Base-by-base conservation (phyloP, 2,329 filamentous ascomycete species). In the Pseudogymnoascus verrucosus region DNA sequence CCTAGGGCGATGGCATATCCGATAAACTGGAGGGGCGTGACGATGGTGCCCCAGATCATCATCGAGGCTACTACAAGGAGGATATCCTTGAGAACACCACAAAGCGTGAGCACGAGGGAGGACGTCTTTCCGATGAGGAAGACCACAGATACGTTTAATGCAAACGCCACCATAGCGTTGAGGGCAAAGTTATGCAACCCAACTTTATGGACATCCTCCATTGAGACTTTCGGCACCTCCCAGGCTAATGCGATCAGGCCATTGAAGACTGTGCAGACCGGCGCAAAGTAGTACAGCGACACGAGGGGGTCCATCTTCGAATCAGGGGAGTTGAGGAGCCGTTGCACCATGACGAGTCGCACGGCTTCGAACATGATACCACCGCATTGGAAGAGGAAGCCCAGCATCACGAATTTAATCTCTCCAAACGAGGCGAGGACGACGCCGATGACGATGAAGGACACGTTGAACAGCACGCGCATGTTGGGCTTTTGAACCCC, bases 391-490 rank as follows among this genome's bases (percentile, higher is more conserved):
- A 86, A 92, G 67, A 92, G 75, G 78, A 95, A 89, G 67, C 90
- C 90, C 68, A 85, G 82, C 77, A 89, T 80, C 71, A 91, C 89
- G 74, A 99, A 99, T 75, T 93, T 88, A 77, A 99, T 96, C 80
- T 99, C 95, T 72, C 95, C 95, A 67, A 96, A 85, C 1, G 93
- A 96, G 60, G 95, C 95, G 73, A 99, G 91, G 69, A 97, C 81
- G 70, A 98, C 93, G 82, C 95, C 95, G 62, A 98, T 77, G 62
- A 98, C 95, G 71, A 99, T 99, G 74, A 93, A 84, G 44, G 90
- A 95, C 67, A 99, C 93, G 74, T 99, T 99, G 74, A 90, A 84
- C 71, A 99, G 88, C 60, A 91, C 89, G 80, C 87, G 93, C 69
- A 95, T 75, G 79, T 92, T 96, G 62, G 91, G 90, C 66, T 90